Percentiles rank a stretch among this genome's conserved stretches.
Evolutionary conservation across 352 stramenopile genomes (phyloP).

Genomic region (Phytophthora fragariae): DNA sequence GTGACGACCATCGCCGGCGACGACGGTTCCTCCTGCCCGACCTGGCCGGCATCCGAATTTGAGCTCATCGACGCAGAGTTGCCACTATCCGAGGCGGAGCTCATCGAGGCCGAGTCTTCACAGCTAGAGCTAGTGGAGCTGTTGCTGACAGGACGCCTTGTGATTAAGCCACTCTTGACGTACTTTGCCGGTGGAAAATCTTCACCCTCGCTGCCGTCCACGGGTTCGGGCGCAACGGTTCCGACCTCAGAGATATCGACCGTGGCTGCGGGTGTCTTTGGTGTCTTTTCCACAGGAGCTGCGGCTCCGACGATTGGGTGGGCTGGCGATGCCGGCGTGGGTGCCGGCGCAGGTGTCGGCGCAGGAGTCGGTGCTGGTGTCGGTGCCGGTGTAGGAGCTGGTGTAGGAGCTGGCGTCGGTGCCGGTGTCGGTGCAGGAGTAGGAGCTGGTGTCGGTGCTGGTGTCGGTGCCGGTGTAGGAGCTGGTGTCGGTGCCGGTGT

Average conservation of each 20-base stretch:
- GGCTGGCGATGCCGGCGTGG: not conserved
- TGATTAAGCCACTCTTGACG: slow-evolving; percentile 6
- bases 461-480: slow-evolving; percentile 5
- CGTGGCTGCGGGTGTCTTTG: not conserved
- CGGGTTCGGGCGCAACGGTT: slow-evolving; percentile 17
- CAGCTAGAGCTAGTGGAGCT: slow-evolving; percentile 20
- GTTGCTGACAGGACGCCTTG: slow-evolving; percentile 19
- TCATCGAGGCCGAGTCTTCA: slow-evolving; percentile 1
- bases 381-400: not conserved
- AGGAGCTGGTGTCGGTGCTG: slow-evolving; percentile 5
- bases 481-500: slow-evolving; percentile 3
- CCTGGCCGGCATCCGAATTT: slow-evolving; percentile 18
- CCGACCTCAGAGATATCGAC: slow-evolving; percentile 4
- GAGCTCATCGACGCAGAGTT: not conserved
- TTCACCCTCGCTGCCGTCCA: slow-evolving; percentile 15
- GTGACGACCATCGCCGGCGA: slow-evolving; percentile 9
- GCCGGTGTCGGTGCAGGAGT: slow-evolving; percentile 3
- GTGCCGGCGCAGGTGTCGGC: not conserved
- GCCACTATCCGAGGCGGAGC: not conserved
- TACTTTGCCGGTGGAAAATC: slow-evolving; percentile 20
- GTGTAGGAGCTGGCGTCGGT: not conserved
- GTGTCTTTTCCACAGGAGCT: not conserved
- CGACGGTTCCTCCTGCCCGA: slow-evolving; percentile 22
- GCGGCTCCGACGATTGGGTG: slow-evolving; percentile 17
- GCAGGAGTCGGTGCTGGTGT: slow-evolving; percentile 5